These are phyloP conservation scores for Botryotinia globosa DNA, from an alignment of 2,329 filamentous ascomycete genomes.

Conservation along the genomic window DNA sequence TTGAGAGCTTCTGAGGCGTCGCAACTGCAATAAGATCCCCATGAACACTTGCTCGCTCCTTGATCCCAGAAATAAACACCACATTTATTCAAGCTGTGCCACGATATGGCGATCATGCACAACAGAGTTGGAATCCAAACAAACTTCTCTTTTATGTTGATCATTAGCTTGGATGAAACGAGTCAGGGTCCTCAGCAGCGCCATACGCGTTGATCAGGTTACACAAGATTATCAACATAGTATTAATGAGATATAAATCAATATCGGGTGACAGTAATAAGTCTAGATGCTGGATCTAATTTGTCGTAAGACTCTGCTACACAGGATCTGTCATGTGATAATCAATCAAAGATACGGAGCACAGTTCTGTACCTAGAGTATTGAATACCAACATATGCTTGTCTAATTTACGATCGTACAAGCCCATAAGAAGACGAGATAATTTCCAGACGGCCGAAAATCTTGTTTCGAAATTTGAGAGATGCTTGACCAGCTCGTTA, in stretches of 20 bases:
- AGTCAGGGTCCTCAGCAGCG: not conserved
- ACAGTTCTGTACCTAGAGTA: not conserved
- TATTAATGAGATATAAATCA: not conserved
- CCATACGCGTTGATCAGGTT: not conserved
- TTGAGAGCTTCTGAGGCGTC: not conserved
- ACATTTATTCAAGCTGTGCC: not conserved
- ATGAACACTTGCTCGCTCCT: not conserved
- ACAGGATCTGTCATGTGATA: not conserved
- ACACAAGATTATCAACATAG: not conserved
- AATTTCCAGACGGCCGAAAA: conserved; percentile 11
- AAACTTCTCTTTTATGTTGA: not conserved
- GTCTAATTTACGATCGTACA: not conserved
- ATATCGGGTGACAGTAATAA: not conserved
- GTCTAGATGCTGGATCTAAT: not conserved
- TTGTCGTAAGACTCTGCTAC: not conserved
- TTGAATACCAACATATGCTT: not conserved
- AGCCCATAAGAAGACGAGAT: not conserved
- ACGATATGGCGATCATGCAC: conserved; percentile 11
- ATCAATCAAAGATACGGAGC: not conserved
- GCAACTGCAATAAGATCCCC: not conserved
- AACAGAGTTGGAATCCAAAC: not conserved
- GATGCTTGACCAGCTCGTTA: not conserved
- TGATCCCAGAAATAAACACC: conserved; percentile 6
- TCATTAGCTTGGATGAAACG: conserved; percentile 2
- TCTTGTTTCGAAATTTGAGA: not conserved